Conservation (phyloP, 2,329 filamentous ascomycete genomes). For the Seiridium cupressi region DNA sequence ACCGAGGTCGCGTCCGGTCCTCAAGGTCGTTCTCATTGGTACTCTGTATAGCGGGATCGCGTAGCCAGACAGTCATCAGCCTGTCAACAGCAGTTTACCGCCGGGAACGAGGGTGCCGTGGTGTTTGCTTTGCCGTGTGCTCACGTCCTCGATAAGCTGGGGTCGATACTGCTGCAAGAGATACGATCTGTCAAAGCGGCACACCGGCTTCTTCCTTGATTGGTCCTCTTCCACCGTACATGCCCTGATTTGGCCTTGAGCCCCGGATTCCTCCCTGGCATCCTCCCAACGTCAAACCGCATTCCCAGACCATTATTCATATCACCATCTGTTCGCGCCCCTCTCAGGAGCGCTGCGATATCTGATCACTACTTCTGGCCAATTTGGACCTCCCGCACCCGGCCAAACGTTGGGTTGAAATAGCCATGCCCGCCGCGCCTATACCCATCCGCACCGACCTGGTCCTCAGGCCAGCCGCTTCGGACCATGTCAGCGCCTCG, state of each 20-base stretch:
- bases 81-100: slow-evolving; percentile 10
- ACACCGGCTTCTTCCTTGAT: slow-evolving; percentile 7
- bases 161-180: slow-evolving; percentile 9
- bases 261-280: slow-evolving; percentile 6
- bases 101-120: slow-evolving; percentile 2
- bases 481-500: slow-evolving; percentile 24
- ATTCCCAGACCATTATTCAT: slow-evolving; percentile 1
- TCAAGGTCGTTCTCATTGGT: slow-evolving; percentile 2
- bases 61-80: neutral
- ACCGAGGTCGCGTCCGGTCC: neutral
- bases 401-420: neutral
- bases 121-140: slow-evolving; percentile 6
- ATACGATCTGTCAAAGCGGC: slow-evolving; percentile 10
- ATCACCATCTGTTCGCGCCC: slow-evolving; percentile 6
- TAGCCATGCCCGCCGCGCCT: slow-evolving; percentile 26
- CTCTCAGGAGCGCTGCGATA: neutral
- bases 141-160: slow-evolving; percentile 11
- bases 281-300: slow-evolving; percentile 2
- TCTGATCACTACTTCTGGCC: neutral
- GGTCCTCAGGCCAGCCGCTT: slow-evolving; percentile 25
- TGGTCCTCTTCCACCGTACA: slow-evolving; percentile 5
- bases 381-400: neutral
- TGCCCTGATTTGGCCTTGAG: slow-evolving; percentile 11
- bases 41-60: neutral
- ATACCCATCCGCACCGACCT: slow-evolving; percentile 31